A percentile compares a stretch with the other conserved stretches of the same genome.
Evolutionary conservation across 805 yeast genomes (phyloP).

Genomic region (Tetrapisispora iriomotensis): DNA sequence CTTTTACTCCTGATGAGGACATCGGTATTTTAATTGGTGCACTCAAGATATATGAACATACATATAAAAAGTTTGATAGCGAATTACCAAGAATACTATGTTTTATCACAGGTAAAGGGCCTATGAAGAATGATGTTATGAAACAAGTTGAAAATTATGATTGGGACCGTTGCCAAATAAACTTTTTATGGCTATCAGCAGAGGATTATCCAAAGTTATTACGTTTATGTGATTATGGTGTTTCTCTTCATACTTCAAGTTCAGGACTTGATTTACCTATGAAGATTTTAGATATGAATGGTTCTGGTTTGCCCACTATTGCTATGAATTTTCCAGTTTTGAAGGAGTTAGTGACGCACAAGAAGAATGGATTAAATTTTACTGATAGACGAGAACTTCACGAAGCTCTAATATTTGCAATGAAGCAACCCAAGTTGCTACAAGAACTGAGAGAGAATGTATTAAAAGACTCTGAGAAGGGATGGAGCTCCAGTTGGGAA

Average conservation of each 20-base stretch:
- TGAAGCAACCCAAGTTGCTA: slow-evolving; percentile 29
- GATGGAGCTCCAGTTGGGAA: slow-evolving; percentile 78
- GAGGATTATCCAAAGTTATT: slow-evolving; percentile 74
- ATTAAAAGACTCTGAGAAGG: slow-evolving; percentile 46
- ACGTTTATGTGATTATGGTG: slow-evolving; percentile 73
- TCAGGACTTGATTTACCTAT: slow-evolving; percentile 93
- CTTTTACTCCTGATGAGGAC: slow-evolving; percentile 95
- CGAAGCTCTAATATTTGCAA: slow-evolving; percentile 30
- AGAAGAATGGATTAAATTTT: slow-evolving; percentile 60
- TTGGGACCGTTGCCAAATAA: slow-evolving; percentile 43
- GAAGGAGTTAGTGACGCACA: slow-evolving; percentile 61
- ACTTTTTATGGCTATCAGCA: slow-evolving; percentile 64
- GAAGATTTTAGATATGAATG: slow-evolving; percentile 95
- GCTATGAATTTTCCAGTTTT: slow-evolving; percentile 70
- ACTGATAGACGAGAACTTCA: slow-evolving; percentile 36
- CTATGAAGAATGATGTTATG: slow-evolving; percentile 49
- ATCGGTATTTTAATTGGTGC: slow-evolving; percentile 61
- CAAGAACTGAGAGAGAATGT: slow-evolving; percentile 57
- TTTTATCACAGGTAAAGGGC: slow-evolving; percentile 97
- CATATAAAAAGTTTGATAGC: slow-evolving; percentile 17
- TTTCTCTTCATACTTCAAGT: slow-evolving; percentile 83
- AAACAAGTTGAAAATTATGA: slow-evolving; percentile 35
- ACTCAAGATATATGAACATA: slow-evolving; percentile 46
- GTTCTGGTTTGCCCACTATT: slow-evolving; percentile 88
- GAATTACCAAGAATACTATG: slow-evolving; percentile 44